Percentiles rank a stretch among this genome's conserved stretches.
Conservation (phyloP, 352 stramenopile species). For the Globisporangium echinulatum region DNA sequence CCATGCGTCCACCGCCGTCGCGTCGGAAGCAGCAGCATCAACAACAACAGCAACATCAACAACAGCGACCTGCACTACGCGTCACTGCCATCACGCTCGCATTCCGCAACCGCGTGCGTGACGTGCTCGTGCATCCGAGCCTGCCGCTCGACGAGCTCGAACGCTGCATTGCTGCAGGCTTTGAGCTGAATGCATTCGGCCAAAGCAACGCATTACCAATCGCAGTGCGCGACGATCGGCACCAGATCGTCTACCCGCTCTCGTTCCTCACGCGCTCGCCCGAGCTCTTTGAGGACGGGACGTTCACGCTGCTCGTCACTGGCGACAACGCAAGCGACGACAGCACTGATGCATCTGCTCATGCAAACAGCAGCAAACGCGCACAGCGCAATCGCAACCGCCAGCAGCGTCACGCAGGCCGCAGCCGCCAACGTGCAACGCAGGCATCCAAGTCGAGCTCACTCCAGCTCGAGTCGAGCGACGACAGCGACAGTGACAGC, state of each 20-base stretch:
- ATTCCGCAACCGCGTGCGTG: conserved; percentile 18
- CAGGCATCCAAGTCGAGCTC: conserved; percentile 2
- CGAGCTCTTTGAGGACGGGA: conserved; percentile 38
- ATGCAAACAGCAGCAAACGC: conserved; percentile 4
- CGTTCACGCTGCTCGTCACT: conserved; percentile 37
- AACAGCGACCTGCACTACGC: not conserved
- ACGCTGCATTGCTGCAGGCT: conserved; percentile 39
- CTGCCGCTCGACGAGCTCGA: conserved; percentile 43
- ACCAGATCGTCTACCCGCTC: conserved; percentile 54
- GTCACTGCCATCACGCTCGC: conserved; percentile 40
- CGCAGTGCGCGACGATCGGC: conserved; percentile 21
- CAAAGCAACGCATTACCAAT: conserved; percentile 1
- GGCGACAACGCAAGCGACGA: conserved; percentile 10
- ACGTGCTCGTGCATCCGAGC: conserved; percentile 34
- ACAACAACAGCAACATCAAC: not conserved
- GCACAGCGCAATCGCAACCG: not conserved
- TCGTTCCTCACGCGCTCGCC: conserved; percentile 56
- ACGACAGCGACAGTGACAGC: conserved; percentile 23
- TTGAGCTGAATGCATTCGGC: conserved; percentile 14
- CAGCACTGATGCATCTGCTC: not conserved
- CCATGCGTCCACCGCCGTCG: conserved; percentile 4
- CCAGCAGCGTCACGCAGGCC: not conserved
- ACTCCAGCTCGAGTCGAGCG: conserved; percentile 7
- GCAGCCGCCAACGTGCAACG: not conserved
- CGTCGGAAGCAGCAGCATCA: not conserved